phyloP scores from a whole-genome alignment of 2,329 filamentous ascomycete species.

The Alternaria ethzedia region DNA sequence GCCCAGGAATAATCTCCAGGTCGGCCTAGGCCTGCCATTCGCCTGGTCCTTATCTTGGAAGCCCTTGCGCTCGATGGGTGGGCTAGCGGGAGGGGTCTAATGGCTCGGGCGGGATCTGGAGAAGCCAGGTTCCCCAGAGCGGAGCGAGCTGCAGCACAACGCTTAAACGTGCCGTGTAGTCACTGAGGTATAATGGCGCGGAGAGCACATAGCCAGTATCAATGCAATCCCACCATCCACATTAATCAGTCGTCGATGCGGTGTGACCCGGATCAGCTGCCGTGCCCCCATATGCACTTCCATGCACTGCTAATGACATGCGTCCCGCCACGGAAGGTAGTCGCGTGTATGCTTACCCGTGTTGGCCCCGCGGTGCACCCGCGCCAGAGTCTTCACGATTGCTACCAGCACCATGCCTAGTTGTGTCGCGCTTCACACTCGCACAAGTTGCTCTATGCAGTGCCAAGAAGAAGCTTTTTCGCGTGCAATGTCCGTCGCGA shows the following conservation, averaged over 20 bases:
- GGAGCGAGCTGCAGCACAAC: conserved; percentile 4
- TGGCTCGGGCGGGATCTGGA: conserved; percentile 1
- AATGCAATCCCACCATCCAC: conserved; percentile 17
- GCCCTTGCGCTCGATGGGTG: neutral
- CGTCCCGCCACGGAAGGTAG: conserved; percentile 7
- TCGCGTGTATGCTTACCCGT: conserved; percentile 35
- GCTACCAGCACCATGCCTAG: neutral
- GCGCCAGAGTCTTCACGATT: neutral
- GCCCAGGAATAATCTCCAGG: neutral
- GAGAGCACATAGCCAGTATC: conserved; percentile 14
- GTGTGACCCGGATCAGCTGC: conserved; percentile 26
- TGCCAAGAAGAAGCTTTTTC: neutral
- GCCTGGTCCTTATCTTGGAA: neutral
- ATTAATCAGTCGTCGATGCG: conserved; percentile 27
- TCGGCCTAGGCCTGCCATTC: neutral
- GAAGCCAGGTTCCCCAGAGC: conserved; percentile 4
- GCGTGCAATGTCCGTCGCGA: conserved; percentile 4
- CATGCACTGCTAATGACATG: conserved; percentile 2
- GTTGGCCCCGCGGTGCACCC: neutral
- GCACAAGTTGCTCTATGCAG: neutral
- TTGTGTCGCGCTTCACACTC: neutral
- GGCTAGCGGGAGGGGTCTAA: conserved; percentile 1
- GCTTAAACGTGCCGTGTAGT: conserved; percentile 1
- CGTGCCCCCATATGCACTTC: neutral
- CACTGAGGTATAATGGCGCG: neutral